A percentile compares a stretch with the other conserved stretches of the same genome.
Evolutionary conservation across 2,329 filamentous ascomycete genomes (phyloP).

Genomic region (Paradendryphiella salina): DNA sequence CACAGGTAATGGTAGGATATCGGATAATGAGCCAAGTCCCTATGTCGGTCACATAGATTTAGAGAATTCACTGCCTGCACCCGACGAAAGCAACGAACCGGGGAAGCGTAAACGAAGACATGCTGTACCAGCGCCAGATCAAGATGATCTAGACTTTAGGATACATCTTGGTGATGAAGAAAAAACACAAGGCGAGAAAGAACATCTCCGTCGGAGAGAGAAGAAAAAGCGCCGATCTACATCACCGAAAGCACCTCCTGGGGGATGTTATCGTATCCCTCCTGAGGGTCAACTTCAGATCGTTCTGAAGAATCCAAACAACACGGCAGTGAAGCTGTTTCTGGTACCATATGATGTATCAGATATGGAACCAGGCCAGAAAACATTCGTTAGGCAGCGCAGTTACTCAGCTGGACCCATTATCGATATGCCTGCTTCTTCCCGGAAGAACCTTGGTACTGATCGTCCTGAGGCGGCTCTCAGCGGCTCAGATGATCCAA

Average conservation of each 20-base stretch:
- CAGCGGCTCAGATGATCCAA: constrained; percentile 54
- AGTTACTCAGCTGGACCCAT: constrained; percentile 88
- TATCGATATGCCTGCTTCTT: constrained; percentile 67
- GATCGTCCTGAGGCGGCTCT: constrained; percentile 59
- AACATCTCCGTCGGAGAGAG: constrained; percentile 53
- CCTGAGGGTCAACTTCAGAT: constrained; percentile 94
- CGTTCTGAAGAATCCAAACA: constrained; percentile 97
- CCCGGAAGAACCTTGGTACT: constrained; percentile 54
- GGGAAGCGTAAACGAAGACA: constrained; percentile 49
- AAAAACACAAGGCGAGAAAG: constrained; percentile 16
- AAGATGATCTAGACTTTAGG: constrained; percentile 33
- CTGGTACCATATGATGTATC: constrained; percentile 88
- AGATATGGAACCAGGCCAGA: constrained; percentile 91
- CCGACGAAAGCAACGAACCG: constrained; percentile 49
- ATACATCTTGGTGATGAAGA: constrained; percentile 26
- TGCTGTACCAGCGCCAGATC: constrained; percentile 25
- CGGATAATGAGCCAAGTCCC: constrained; percentile 86
- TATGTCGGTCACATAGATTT: constrained; percentile 94
- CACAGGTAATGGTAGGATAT: constrained; percentile 66
- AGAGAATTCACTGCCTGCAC: constrained; percentile 71
- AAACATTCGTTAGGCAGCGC: constrained; percentile 93
- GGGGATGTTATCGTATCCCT: constrained; percentile 91
- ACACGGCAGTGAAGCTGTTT: constrained; percentile 95
- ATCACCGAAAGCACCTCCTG: constrained; percentile 70
- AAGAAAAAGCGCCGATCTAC: constrained; percentile 62